Base-by-base conservation (phyloP, 1,284 basidiomycete species). In the Mycosarcoma mackinlayi region DNA sequence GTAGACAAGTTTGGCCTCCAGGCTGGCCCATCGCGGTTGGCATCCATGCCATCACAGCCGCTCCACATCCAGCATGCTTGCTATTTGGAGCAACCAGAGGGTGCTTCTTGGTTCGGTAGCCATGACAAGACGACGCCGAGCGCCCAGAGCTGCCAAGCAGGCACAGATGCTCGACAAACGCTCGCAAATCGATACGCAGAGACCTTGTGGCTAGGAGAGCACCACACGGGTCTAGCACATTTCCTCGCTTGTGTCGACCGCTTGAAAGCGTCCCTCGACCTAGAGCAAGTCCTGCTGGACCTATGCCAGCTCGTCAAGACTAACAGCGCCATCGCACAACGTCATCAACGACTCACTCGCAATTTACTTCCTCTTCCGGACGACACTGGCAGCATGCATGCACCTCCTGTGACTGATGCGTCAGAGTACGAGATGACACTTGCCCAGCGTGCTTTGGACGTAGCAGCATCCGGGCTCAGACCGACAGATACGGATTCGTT, bases 161-260 rank as follows among this genome's bases (percentile, higher is more conserved):
- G 25, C n/a, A 31, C 9, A 13, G 19, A 13, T 10, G 31, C 39
- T 3, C 27, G 34, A 9, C 30, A 35, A n/a, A 28, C 47, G 8
- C 41, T 69, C 1, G n/a, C 21, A 6, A 40, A 46, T 31, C 33
- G 49, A 16, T 72, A 72, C 28, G 56, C 41, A 8, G 69, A 72
- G 28, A 37, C 56, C 0, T 42, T 72, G 4, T 72, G 69, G 69
- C 64, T 72, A 6, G 69, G 69, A 16, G 69, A 72, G 34, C 42
- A 49, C 23, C 69, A 72, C 41, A 72, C 63, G 3, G 45, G 64
- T n/a, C 56, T 72, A 3, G 30, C 38, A 19, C 45, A 56, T 44
- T 72, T 72, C 37, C 44, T 72, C n/a, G 13, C 31, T 14, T 64
- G 60, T 50, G 46, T 70, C 45, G 52, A 63, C 19, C 58, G 60